A percentile compares a stretch with the other conserved stretches of the same genome.
Evolutionary conservation across 306 rosid genomes (phyloP).

Genomic region (Ziziphus jujuba): DNA sequence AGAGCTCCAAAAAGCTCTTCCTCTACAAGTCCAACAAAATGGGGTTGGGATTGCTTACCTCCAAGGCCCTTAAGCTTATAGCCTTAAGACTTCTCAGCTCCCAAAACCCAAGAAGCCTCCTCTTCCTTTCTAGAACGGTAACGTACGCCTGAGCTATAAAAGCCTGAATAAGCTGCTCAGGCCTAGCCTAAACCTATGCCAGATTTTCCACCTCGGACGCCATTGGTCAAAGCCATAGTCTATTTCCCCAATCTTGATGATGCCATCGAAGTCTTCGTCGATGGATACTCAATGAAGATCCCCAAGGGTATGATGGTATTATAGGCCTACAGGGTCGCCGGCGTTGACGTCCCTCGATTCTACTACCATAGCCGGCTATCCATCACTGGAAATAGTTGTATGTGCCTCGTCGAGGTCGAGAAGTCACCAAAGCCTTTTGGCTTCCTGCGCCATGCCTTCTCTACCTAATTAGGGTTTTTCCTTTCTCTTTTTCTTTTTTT

Average conservation of each 20-base stretch:
- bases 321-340: constrained; percentile 95
- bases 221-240: constrained; percentile 76
- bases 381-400: constrained; percentile 93
- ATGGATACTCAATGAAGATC: constrained; percentile 86
- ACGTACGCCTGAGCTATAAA: constrained; percentile 70
- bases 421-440: constrained; percentile 98
- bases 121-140: constrained; percentile 50
- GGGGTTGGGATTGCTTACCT: constrained; percentile 88
- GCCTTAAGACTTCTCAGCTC: constrained; percentile 54
- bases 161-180: constrained; percentile 61
- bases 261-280: constrained; percentile 89
- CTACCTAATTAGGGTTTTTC: constrained; percentile 63
- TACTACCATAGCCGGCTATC: constrained; percentile 91
- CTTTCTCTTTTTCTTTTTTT: not conserved
- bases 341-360: constrained; percentile 89
- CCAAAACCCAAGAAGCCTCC: constrained; percentile 37
- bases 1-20: constrained; percentile 8
- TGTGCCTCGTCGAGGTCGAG: constrained; percentile 99
- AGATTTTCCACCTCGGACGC: constrained; percentile 55
- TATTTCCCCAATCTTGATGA: constrained; percentile 76
- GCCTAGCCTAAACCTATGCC: constrained; percentile 39
- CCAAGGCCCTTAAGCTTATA: constrained; percentile 62
- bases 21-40: constrained; percentile 23
- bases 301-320: constrained; percentile 94
- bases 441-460: constrained; percentile 99